phyloP scores from a whole-genome alignment of 106 monocot genomes.

The Dioscorea zingiberensis region DNA sequence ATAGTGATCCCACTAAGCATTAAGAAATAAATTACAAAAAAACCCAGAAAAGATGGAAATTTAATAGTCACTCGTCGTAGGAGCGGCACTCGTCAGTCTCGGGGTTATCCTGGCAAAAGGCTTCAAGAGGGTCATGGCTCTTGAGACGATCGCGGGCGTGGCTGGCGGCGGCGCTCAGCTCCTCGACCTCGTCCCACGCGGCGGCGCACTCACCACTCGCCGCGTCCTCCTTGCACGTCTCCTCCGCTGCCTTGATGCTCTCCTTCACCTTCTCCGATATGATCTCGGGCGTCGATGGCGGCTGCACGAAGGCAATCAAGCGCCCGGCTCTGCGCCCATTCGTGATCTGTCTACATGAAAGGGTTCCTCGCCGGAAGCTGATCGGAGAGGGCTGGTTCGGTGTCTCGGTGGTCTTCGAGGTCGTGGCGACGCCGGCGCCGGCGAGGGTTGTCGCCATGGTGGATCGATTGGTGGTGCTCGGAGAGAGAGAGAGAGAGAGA shows the following conservation, averaged over 20 bases:
- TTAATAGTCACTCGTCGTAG: constrained; percentile 54
- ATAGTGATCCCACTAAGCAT: too few relatives aligned
- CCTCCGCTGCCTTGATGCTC: constrained; percentile 85
- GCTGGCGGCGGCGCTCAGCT: constrained; percentile 95
- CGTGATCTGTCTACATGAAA: too few relatives aligned
- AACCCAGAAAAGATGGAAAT: too few relatives aligned
- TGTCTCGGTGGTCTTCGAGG: background rate
- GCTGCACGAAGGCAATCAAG: constrained; percentile 1
- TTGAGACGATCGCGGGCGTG: constrained; percentile 76
- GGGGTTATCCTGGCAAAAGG: constrained; percentile 93
- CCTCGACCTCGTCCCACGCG: constrained; percentile 99
- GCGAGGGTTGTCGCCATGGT: constrained; percentile 55
- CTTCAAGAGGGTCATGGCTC: constrained; percentile 73
- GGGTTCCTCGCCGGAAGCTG: too few relatives aligned
- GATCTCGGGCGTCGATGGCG: constrained; percentile 46
- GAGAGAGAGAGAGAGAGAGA: background rate
- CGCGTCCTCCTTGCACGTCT: constrained; percentile 56
- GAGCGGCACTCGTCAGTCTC: constrained; percentile 98
- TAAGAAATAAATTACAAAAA: too few relatives aligned
- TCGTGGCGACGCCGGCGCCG: constrained; percentile 27
- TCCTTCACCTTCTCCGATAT: constrained; percentile 73
- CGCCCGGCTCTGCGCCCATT: too few relatives aligned
- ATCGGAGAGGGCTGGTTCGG: background rate
- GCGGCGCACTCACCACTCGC: constrained; percentile 80
- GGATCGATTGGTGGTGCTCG: too few relatives aligned